phyloP scores from a whole-genome alignment of 306 rosid genomes.

The Oxytropis ochrocephala region DNA sequence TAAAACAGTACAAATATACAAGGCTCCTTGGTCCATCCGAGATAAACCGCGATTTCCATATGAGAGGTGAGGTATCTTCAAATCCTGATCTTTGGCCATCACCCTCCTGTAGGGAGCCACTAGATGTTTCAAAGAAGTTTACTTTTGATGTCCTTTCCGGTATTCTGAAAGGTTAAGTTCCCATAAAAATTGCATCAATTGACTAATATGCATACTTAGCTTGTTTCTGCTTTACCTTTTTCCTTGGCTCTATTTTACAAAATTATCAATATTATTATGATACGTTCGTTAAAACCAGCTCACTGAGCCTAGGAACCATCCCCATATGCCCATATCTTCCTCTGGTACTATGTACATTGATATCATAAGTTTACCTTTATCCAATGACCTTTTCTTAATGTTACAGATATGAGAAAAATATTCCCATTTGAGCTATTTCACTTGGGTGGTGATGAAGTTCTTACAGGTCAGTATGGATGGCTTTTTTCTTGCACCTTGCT shows the following conservation, averaged over 20 bases:
- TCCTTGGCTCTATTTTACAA: background rate
- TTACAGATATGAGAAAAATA: slow-evolving; percentile 85
- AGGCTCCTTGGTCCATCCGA: slow-evolving; percentile 78
- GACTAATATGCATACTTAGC: background rate
- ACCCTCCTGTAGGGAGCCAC: slow-evolving; percentile 74
- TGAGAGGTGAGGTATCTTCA: slow-evolving; percentile 63
- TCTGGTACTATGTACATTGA: background rate
- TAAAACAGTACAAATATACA: slow-evolving; percentile 59
- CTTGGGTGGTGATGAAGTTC: slow-evolving; percentile 97
- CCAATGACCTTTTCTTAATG: slow-evolving; percentile 8
- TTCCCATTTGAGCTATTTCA: slow-evolving; percentile 96
- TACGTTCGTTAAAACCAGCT: slow-evolving; percentile 3
- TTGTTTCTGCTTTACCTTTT: background rate
- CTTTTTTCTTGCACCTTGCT: slow-evolving; percentile 5
- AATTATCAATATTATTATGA: background rate
- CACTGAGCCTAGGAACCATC: background rate
- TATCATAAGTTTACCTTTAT: background rate
- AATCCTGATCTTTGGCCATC: slow-evolving; percentile 79
- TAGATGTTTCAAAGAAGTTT: slow-evolving; percentile 76
- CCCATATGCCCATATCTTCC: background rate
- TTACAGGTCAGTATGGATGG: slow-evolving; percentile 69
- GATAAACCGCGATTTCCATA: slow-evolving; percentile 82
- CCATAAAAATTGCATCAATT: background rate
- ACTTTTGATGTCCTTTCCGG: slow-evolving; percentile 84
- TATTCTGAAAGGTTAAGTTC: slow-evolving; percentile 68